Base-by-base conservation (phyloP, 2,329 filamentous ascomycete genomes). In the Ophiostoma tasmaniense region DNA sequence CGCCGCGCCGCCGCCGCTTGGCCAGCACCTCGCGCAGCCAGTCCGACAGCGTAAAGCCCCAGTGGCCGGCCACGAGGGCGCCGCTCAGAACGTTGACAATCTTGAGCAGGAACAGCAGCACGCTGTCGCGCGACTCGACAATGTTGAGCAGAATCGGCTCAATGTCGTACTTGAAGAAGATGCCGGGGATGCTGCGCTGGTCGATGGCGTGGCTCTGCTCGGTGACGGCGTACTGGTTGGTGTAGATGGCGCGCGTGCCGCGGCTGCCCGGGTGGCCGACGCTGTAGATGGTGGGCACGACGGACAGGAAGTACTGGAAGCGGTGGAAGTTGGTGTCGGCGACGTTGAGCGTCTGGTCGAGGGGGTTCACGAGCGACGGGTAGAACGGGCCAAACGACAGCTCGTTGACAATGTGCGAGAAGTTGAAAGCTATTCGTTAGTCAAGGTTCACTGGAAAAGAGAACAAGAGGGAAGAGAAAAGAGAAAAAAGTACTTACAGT, bases 151-250 rank as follows among this genome's bases (percentile, higher is more conserved):
- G 81, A 74, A 99, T 93, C 1, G 95, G 95, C 82, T 99, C 95
- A 74, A 99, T 97, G 77, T 98, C 94, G 80, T 96, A 99, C 81
- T 98, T 99, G 85, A 99, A 91, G 78, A 98, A 99, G 71, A 99
- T 88, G 39, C 95, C 95, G 0, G 95, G 95, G 0, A 97, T 86
- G 70, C 82, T 81, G 74, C 83, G 87, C 75, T 96, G 90, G 68
- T 83, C 81, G 59, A 96, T 85, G 45, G 83, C 80, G 75, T 89
- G 87, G 74, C 86, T 90, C 81, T 98, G 93, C 76, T 93, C 92
- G 0, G 93, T 98, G 0, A 97, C 95, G 71, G 94, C 95, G 81
- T 99, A 99, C 79, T 99, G 95, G 82, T 99, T 99, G 20, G 95
- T 98, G 79, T 90, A 87, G 76, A 99, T 88, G 68, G 88, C 89